A percentile compares a stretch with the other conserved stretches of the same genome.
These are phyloP conservation scores for Maudiozyma humilis DNA, from an alignment of 1,139 yeast genomes.

Conservation along the genomic window DNA sequence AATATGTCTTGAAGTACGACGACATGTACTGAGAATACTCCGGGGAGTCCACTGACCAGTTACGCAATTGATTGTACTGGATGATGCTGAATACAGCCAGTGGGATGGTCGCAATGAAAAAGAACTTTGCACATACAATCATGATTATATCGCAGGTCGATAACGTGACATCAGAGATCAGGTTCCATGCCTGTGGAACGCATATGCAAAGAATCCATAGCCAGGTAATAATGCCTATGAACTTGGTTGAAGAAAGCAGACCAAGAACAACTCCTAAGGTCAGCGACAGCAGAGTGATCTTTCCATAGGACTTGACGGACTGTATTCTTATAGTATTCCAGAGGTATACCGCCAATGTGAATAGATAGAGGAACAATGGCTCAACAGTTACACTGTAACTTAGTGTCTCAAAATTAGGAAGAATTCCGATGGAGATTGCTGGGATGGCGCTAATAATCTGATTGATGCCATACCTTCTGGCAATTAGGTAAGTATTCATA, in stretches of 20 bases:
- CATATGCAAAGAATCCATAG: constrained; percentile 43
- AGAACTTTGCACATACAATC: constrained; percentile 32
- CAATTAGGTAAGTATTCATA: constrained; percentile 40
- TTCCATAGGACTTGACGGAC: constrained; percentile 34
- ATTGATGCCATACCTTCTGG: constrained; percentile 43
- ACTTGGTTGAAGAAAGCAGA: constrained; percentile 42
- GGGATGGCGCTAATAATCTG: constrained; percentile 39
- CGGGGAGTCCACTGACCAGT: constrained; percentile 41
- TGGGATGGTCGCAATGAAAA: constrained; percentile 42
- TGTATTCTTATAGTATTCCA: constrained; percentile 36
- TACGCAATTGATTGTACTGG: constrained; percentile 44
- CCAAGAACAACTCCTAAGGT: constrained; percentile 49
- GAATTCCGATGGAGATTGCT: constrained; percentile 40
- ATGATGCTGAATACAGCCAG: constrained; percentile 40
- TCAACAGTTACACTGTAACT: constrained; percentile 46
- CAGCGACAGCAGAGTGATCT: constrained; percentile 38
- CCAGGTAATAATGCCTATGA: constrained; percentile 47
- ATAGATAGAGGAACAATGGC: constrained; percentile 41
- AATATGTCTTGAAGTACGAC: constrained; percentile 49
- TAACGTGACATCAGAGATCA: constrained; percentile 49
- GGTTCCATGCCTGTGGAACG: constrained; percentile 43
- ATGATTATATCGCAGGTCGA: constrained; percentile 30
- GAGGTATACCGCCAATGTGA: constrained; percentile 38
- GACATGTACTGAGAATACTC: constrained; percentile 42
- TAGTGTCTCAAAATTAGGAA: constrained; percentile 47